phyloP scores from a whole-genome alignment of 306 rosid species.

The Malus orientalis region DNA sequence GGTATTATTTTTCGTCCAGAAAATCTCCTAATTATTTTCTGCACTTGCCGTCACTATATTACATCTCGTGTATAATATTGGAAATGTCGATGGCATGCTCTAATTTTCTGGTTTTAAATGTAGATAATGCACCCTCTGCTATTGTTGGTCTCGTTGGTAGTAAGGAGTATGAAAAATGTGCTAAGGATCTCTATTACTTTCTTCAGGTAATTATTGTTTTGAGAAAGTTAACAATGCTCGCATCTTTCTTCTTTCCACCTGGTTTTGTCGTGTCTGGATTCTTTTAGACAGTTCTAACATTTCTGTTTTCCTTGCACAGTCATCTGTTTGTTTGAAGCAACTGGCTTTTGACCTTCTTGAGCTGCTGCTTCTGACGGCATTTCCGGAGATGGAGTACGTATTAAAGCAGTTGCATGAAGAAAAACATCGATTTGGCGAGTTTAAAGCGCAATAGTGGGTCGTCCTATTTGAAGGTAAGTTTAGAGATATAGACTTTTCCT shows the following conservation, averaged over 20 bases:
- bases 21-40: conserved; percentile 3
- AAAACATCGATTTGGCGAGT: conserved; percentile 64
- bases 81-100: not conserved
- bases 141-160: conserved; percentile 92
- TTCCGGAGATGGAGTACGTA: conserved; percentile 67
- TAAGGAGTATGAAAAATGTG: conserved; percentile 89
- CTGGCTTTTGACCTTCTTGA: conserved; percentile 79
- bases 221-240: not conserved
- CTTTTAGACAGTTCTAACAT: not conserved
- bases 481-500: not conserved
- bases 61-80: not conserved
- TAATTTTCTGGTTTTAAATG: conserved; percentile 1
- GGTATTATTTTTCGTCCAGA: conserved; percentile 34
- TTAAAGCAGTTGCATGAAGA: conserved; percentile 76
- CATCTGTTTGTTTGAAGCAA: conserved; percentile 80
- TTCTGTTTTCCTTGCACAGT: conserved; percentile 40
- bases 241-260: not conserved
- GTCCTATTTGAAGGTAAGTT: not conserved
- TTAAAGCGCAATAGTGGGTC: conserved; percentile 17
- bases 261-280: not conserved
- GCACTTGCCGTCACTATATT: not conserved
- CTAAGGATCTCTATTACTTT: conserved; percentile 82
- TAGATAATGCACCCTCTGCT: conserved; percentile 79
- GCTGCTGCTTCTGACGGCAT: conserved; percentile 59
- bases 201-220: conserved; percentile 61